These are phyloP conservation scores for Raffaelea ambrosiae DNA, from an alignment of 2,329 filamentous ascomycete genomes.

Conservation along the genomic window DNA sequence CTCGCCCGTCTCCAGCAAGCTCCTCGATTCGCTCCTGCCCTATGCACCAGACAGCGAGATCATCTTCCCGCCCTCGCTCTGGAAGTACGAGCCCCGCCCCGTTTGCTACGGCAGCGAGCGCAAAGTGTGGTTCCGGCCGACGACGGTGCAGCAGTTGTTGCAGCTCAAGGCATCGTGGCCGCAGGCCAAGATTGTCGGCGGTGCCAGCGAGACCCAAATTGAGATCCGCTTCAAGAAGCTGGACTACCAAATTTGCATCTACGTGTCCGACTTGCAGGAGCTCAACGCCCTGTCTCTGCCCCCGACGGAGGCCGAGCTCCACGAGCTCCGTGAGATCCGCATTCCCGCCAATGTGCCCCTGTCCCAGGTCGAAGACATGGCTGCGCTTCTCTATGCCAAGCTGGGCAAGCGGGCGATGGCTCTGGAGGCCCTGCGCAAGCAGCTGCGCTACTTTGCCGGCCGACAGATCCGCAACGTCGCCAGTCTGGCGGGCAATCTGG, in stretches of 20 bases:
- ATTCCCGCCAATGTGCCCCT: constrained; percentile 90
- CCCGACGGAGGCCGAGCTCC: constrained; percentile 28
- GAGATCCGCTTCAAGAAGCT: constrained; percentile 96
- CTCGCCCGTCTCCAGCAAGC: constrained; percentile 49
- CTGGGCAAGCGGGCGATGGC: constrained; percentile 73
- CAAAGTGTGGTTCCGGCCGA: constrained; percentile 89
- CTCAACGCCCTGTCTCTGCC: constrained; percentile 74
- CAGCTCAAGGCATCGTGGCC: constrained; percentile 84
- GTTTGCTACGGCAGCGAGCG: constrained; percentile 87
- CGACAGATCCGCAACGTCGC: constrained; percentile 95
- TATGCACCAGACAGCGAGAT: constrained; percentile 89
- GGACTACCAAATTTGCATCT: constrained; percentile 82
- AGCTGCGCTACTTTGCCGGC: constrained; percentile 88
- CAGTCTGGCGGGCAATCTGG: constrained; percentile 86
- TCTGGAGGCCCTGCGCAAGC: constrained; percentile 81
- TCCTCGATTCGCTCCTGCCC: constrained; percentile 81
- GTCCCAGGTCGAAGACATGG: constrained; percentile 81
- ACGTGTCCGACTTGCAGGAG: constrained; percentile 85
- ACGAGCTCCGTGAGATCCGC: constrained; percentile 56
- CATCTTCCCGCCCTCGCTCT: constrained; percentile 81
- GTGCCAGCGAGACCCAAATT: constrained; percentile 93
- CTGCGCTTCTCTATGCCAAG: constrained; percentile 66
- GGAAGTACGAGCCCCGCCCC: constrained; percentile 72
- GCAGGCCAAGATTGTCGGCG: constrained; percentile 84
- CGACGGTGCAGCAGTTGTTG: constrained; percentile 75